Conservation (phyloP, 202 grass and related monocot genomes). For the Panicum virgatum region DNA sequence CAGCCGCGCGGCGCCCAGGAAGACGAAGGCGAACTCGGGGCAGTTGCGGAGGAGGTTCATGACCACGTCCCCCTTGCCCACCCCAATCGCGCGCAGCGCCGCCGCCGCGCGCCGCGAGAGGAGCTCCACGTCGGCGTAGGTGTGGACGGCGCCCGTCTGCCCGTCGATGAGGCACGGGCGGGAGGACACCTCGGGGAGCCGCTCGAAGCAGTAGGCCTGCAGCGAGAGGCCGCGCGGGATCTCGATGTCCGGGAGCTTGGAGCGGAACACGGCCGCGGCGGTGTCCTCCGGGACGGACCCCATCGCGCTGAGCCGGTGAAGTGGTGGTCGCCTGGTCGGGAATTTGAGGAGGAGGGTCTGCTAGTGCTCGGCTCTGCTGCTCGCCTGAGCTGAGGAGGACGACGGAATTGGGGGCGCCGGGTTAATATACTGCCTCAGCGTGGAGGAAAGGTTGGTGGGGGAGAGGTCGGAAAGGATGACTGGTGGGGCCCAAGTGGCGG, state of each 20-base stretch:
- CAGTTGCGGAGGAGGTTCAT: conserved; percentile 92
- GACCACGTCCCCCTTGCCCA: conserved; percentile 70
- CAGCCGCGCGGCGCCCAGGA: conserved; percentile 73
- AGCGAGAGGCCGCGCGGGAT: conserved; percentile 70
- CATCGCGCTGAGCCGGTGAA: conserved; percentile 23
- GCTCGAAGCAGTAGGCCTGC: conserved; percentile 86
- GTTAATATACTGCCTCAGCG: conserved; percentile 53
- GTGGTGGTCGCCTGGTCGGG: neutral
- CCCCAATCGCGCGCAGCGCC: conserved; percentile 54
- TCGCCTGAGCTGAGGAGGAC: conserved; percentile 23
- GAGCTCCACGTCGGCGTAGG: conserved; percentile 60
- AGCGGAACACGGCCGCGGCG: conserved; percentile 60
- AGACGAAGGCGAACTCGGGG: conserved; percentile 81
- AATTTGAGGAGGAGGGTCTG: neutral
- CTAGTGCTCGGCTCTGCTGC: conserved; percentile 35
- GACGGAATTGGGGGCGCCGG: neutral
- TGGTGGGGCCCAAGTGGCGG: neutral
- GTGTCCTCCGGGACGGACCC: conserved; percentile 51
- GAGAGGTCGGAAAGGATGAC: neutral
- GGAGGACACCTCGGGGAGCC: conserved; percentile 23
- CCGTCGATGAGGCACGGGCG: conserved; percentile 88
- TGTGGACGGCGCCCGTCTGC: conserved; percentile 50
- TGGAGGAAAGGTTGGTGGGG: conserved; percentile 48
- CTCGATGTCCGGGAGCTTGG: conserved; percentile 85
- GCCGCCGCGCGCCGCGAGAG: conserved; percentile 51